Evolutionary conservation across 169 alveolate genomes (phyloP).

Genomic region (Besnoitia besnoiti): DNA sequence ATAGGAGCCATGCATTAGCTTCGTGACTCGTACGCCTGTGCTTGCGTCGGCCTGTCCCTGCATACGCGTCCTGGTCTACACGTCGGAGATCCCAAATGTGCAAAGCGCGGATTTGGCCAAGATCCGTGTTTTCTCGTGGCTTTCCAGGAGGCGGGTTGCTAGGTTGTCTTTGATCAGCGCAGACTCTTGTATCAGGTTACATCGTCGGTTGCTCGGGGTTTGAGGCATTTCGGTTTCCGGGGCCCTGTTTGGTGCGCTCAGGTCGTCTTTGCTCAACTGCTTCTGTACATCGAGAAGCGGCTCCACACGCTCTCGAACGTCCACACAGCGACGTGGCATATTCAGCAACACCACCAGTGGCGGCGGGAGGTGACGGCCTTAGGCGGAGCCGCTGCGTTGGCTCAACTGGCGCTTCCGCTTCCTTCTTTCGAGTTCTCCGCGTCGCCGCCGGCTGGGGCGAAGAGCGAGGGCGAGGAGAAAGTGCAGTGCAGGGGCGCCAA

Average conservation of each 20-base stretch:
- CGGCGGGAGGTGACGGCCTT: neutral
- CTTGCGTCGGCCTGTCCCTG: no score
- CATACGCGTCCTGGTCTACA: no score
- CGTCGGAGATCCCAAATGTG: no score
- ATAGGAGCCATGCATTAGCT: no score
- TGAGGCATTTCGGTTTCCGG: no score
- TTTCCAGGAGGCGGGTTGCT: no score
- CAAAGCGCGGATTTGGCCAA: no score
- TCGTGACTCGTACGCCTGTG: no score
- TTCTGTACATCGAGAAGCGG: constrained; percentile 49
- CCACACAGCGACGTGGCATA: constrained; percentile 57
- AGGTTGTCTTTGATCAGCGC: no score
- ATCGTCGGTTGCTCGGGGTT: no score
- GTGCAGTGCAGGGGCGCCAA: neutral
- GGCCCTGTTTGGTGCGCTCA: neutral
- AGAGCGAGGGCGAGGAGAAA: neutral
- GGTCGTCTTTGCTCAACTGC: constrained; percentile 48
- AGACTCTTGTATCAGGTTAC: no score
- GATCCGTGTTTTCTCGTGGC: no score
- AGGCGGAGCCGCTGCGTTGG: neutral
- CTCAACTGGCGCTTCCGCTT: neutral
- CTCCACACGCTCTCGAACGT: constrained; percentile 26
- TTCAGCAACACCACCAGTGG: constrained; percentile 52
- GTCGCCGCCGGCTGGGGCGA: neutral
- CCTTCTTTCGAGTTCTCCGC: neutral